Evolutionary conservation across 2,329 filamentous ascomycete species (phyloP).

Genomic region (Teratosphaeria nubilosa): DNA sequence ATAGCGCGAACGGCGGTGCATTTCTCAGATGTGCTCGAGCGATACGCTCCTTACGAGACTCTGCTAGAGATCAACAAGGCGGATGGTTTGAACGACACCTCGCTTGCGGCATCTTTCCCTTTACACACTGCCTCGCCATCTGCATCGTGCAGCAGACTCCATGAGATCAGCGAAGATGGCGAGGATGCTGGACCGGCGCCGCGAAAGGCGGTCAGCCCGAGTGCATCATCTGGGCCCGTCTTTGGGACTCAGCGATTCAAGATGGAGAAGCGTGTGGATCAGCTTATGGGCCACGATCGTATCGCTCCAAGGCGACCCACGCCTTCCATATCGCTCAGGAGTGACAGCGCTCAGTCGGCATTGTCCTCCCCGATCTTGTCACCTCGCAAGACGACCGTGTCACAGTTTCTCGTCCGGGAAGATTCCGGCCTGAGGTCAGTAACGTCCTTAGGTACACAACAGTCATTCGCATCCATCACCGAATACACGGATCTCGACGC

Average conservation of each 20-base stretch:
- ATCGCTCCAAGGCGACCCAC: not conserved
- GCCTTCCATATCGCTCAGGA: conserved; percentile 12
- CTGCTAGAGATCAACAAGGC: conserved; percentile 65
- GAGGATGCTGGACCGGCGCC: conserved; percentile 48
- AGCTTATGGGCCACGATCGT: conserved; percentile 15
- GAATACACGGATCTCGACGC: conserved; percentile 10
- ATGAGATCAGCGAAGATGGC: conserved; percentile 84
- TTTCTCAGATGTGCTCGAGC: conserved; percentile 51
- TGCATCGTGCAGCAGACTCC: conserved; percentile 70
- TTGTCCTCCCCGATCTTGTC: conserved; percentile 7
- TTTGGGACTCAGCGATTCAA: conserved; percentile 16
- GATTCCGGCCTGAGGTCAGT: conserved; percentile 17
- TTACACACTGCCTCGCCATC: conserved; percentile 81
- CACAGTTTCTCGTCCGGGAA: conserved; percentile 20
- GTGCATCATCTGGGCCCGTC: conserved; percentile 6
- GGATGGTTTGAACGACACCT: conserved; percentile 75
- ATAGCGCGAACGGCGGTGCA: conserved; percentile 71
- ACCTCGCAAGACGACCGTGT: conserved; percentile 20
- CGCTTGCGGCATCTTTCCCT: conserved; percentile 78
- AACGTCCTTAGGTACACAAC: conserved; percentile 14
- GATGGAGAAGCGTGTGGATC: conserved; percentile 17
- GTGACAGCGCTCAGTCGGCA: conserved; percentile 3
- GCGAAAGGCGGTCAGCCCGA: not conserved
- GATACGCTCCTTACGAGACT: conserved; percentile 78
- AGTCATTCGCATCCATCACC: conserved; percentile 7